phyloP scores from a whole-genome alignment of 768 basidiomycete genomes.

The Neoboletus brunneissimus region DNA sequence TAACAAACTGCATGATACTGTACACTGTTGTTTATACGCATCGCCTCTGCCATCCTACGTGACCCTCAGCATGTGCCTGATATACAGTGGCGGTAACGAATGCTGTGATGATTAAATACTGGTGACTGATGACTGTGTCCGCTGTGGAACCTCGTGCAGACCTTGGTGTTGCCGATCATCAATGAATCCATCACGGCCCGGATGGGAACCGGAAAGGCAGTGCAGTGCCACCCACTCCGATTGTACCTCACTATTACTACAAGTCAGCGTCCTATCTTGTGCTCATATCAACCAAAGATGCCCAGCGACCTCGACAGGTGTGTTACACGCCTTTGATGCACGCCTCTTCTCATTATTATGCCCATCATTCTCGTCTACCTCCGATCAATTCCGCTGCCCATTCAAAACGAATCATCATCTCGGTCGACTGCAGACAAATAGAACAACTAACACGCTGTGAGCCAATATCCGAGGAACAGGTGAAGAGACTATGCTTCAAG shows the following conservation, averaged over 20 bases:
- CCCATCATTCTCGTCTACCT: constrained; percentile 23
- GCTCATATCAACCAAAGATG: constrained; percentile 33
- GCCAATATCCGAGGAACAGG: constrained; percentile 92
- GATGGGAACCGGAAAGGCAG: constrained; percentile 17
- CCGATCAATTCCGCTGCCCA: constrained; percentile 24
- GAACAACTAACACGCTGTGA: constrained; percentile 92
- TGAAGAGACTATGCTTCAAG: constrained; percentile 92
- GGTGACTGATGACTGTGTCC: constrained; percentile 6
- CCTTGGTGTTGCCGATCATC: constrained; percentile 18
- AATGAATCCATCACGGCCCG: constrained; percentile 9
- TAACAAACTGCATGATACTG: constrained; percentile 31
- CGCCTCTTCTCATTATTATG: constrained; percentile 19
- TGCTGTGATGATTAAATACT: constrained; percentile 13
- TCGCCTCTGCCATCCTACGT: constrained; percentile 10
- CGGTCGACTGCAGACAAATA: constrained; percentile 68
- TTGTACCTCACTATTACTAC: constrained; percentile 24
- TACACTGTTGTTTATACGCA: constrained; percentile 33
- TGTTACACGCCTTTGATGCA: constrained; percentile 35
- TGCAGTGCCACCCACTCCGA: constrained; percentile 24
- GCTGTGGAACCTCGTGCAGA: neutral
- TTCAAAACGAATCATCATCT: constrained; percentile 14
- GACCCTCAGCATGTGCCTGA: constrained; percentile 23
- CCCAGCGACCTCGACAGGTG: constrained; percentile 58
- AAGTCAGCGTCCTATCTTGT: constrained; percentile 32
- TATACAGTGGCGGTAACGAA: constrained; percentile 15